Conservation (phyloP, 2,329 filamentous ascomycete species). For the Monilinia vaccinii-corymbosi region DNA sequence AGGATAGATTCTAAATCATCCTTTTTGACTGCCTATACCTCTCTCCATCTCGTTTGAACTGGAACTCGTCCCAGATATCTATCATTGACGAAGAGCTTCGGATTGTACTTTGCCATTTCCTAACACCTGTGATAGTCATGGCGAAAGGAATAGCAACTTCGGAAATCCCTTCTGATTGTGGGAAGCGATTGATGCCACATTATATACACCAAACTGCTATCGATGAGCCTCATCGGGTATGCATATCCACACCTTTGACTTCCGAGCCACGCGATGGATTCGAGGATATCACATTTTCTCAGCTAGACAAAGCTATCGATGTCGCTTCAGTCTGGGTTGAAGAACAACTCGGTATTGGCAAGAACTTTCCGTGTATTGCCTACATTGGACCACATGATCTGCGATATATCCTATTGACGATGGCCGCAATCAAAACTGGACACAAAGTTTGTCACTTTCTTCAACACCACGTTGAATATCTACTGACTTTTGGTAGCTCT, state of each 20-base stretch:
- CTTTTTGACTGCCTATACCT: background rate
- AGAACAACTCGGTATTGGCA: background rate
- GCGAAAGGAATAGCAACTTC: background rate
- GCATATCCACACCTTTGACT: conserved; percentile 1
- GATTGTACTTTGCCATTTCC: background rate
- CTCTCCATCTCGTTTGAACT: too few relatives aligned
- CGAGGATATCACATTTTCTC: conserved; percentile 9
- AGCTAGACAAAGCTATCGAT: conserved; percentile 19
- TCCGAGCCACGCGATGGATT: conserved; percentile 7
- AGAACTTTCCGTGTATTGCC: conserved; percentile 32
- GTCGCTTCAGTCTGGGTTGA: conserved; percentile 13
- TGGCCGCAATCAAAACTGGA: conserved; percentile 7
- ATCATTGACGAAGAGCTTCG: background rate
- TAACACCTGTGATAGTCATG: background rate
- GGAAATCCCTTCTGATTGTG: background rate
- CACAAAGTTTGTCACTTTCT: background rate
- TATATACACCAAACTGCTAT: conserved; percentile 2
- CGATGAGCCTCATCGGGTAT: background rate
- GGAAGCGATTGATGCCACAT: background rate
- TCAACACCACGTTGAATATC: background rate
- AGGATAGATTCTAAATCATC: too few relatives aligned
- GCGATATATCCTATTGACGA: background rate
- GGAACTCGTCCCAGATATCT: background rate
- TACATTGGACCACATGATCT: conserved; percentile 32
- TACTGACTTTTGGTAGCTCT: background rate